Evolutionary conservation across 225 moss, liverwort and hornwort genomes (phyloP), one percentile per base, ranked within the genome.

Genomic region (Thuidium tamariscinum): DNA sequence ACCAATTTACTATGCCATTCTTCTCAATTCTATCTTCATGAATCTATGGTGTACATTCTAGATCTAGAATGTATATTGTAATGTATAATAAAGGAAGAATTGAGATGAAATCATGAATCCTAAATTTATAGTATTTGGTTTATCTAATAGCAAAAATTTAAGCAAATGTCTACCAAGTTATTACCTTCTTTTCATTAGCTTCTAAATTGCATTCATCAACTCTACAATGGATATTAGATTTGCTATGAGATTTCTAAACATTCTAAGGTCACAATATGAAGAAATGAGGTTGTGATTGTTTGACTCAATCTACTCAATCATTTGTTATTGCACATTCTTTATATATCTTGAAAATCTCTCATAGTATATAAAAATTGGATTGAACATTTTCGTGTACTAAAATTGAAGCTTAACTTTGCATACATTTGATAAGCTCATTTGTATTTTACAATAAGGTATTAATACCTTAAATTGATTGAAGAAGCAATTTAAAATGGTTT

Each of bases 141-240:
- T 51, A 51, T 51, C 7, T 21, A 74, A 2, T 48, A 49, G 19
- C 1, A 51, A 74, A 51, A 21, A 30, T 34, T 46, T 7, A 74
- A 71, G 9, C 16, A 71, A 46, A 46, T 6, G 29, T 29, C 3
- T 72, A 72, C 0, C 0, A 46, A 29, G 0, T 2, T 44, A 0
- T 17, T 44, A 10, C 4, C 18, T 1, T 72, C 10, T 72, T 44
- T 6, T 18, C 0, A 29, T 72, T 46, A 46, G 16, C 16, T 4
- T 5, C 0, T 71, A 2, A 29, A 3, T 0, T 29, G 0, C 29
- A 9, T 70, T 42, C 9, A 70, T 15, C 0, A 25, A 0, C 5
- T 44, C 9, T 9, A 16, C 29, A 29, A 71, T 71, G 29, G 44
- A 13, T 16, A 27, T 16, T 42, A 27, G 10, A 3, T 44, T 27